Conservation (phyloP, 208 protist genomes). For the Acanthamoeba polyphaga region DNA sequence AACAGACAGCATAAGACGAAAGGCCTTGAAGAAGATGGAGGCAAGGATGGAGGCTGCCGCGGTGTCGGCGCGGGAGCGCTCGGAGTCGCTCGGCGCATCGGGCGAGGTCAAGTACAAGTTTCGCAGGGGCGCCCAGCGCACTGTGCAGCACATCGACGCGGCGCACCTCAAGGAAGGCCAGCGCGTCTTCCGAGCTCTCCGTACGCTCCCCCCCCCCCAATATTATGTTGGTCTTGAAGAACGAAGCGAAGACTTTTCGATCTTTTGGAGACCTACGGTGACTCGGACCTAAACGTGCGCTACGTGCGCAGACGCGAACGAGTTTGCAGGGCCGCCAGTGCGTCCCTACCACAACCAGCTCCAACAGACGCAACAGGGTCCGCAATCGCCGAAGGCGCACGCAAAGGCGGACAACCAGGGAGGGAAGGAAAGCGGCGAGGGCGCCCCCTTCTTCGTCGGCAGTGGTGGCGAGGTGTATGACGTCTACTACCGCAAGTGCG, state of each 20-base stretch:
- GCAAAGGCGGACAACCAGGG: not conserved
- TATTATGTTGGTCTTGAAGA: not conserved
- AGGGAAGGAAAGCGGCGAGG: not conserved
- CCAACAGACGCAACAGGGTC: not conserved
- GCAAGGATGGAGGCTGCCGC: not conserved
- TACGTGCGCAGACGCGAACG: constrained; percentile 30
- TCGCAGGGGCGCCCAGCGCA: constrained; percentile 27
- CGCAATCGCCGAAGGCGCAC: not conserved
- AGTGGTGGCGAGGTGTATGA: constrained; percentile 45
- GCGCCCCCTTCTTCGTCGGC: constrained; percentile 29
- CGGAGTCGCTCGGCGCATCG: not conserved
- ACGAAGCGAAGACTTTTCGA: not conserved
- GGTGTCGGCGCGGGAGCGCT: not conserved
- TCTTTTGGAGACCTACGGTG: not conserved
- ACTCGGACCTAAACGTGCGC: not conserved
- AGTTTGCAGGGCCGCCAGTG: constrained; percentile 36
- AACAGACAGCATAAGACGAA: too few relatives aligned
- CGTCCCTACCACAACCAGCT: not conserved
- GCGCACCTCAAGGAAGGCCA: constrained; percentile 41
- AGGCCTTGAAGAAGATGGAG: not conserved
- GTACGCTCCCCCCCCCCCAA: constrained; percentile 6
- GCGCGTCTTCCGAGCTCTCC: constrained; percentile 41
- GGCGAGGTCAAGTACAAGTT: constrained; percentile 55
- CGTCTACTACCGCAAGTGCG: constrained; percentile 66
- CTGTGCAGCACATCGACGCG: constrained; percentile 57